Percentiles rank a stretch among this genome's conserved stretches.
phyloP scores from a whole-genome alignment of 352 stramenopile species.

The Globisporangium parvum region DNA sequence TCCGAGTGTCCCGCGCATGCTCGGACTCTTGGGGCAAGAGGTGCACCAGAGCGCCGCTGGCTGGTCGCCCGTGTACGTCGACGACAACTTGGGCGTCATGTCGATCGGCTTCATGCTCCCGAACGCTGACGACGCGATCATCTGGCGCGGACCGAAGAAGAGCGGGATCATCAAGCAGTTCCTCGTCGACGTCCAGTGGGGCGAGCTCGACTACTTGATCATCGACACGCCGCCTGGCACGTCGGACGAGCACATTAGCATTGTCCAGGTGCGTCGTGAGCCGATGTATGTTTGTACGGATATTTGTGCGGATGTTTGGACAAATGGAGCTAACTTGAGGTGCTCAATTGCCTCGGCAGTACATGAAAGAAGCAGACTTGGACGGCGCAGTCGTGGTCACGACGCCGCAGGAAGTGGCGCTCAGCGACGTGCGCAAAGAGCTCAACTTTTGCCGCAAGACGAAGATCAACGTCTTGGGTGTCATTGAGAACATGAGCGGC shows the following conservation, averaged over 20 bases:
- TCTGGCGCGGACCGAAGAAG: constrained; percentile 99
- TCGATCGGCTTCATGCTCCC: constrained; percentile 99
- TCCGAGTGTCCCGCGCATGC: constrained; percentile 97
- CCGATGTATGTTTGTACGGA: constrained; percentile 1
- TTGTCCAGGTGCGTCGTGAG: constrained; percentile 85
- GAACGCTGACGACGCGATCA: constrained; percentile 97
- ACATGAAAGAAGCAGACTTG: constrained; percentile 95
- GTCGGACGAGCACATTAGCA: constrained; percentile 99
- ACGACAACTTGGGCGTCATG: constrained; percentile 98
- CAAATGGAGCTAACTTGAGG: not conserved
- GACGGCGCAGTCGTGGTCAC: constrained; percentile 98
- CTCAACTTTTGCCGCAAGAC: constrained; percentile 99
- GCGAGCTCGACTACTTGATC: constrained; percentile 98
- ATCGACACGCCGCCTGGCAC: constrained; percentile 99
- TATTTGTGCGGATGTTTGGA: not conserved
- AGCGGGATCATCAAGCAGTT: constrained; percentile 99
- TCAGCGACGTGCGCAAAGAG: constrained; percentile 99
- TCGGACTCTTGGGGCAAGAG: constrained; percentile 87
- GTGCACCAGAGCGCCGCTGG: constrained; percentile 97
- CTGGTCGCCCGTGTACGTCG: constrained; percentile 99
- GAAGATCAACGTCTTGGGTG: constrained; percentile 75
- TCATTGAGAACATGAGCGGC: constrained; percentile 99
- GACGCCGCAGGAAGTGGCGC: constrained; percentile 99
- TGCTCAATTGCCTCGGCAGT: constrained; percentile 46
- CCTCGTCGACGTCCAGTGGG: constrained; percentile 99